Percentiles rank a stretch among this genome's conserved stretches.
Conservation (phyloP, 129 eudicot genomes). For the Pittosporum tobira region DNA sequence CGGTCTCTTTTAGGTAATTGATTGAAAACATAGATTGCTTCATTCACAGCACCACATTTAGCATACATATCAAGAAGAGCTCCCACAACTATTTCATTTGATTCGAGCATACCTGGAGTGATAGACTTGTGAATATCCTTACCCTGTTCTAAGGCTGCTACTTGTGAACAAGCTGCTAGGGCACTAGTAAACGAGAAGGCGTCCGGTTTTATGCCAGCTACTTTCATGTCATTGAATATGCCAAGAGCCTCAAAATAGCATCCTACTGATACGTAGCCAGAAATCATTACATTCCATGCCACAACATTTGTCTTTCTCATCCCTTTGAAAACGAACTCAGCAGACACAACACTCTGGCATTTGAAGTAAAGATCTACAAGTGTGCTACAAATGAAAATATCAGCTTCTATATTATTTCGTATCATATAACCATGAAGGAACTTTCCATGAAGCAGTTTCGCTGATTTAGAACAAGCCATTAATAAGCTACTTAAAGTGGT, state of each 20-base stretch:
- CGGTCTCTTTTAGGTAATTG: conserved; percentile 6
- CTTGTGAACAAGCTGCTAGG: conserved; percentile 11
- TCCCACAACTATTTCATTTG: conserved; percentile 1
- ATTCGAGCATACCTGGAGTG: conserved; percentile 8
- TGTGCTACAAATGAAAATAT: conserved; percentile 3
- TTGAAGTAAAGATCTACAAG: conserved; percentile 14
- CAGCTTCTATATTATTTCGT: conserved; percentile 13
- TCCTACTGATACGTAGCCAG: conserved; percentile 14
- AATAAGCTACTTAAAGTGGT: conserved; percentile 17
- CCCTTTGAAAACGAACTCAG: conserved; percentile 6
- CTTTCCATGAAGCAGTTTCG: conserved; percentile 8
- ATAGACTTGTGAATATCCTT: conserved; percentile 12
- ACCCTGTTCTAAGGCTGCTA: conserved; percentile 15
- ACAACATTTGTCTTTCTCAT: conserved; percentile 12
- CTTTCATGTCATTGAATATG: conserved; percentile 6
- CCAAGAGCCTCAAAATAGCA: conserved; percentile 8
- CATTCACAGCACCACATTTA: conserved; percentile 16
- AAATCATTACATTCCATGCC: conserved; percentile 17
- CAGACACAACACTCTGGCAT: not conserved
- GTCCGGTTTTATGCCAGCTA: conserved; percentile 11
- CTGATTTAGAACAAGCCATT: conserved; percentile 9
- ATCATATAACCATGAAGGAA: conserved; percentile 13
- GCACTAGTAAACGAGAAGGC: conserved; percentile 3
- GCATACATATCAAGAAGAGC: conserved; percentile 17
- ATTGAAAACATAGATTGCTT: conserved; percentile 1